These are phyloP conservation scores for Kwoniella pini DNA, from an alignment of 768 basidiomycete genomes.

Conservation along the genomic window DNA sequence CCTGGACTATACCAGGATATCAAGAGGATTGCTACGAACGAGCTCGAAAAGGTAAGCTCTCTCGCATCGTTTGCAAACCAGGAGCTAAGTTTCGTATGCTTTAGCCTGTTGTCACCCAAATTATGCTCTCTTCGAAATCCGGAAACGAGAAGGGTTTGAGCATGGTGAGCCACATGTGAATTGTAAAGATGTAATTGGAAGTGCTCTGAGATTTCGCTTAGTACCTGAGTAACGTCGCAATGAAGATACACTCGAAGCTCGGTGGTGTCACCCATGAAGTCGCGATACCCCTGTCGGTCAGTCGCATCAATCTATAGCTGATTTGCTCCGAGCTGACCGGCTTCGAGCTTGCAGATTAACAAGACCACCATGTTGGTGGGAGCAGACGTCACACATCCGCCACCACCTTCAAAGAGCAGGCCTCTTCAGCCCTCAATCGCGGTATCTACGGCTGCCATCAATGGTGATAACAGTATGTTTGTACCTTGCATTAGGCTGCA, in stretches of 20 bases:
- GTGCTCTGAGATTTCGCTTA: not conserved
- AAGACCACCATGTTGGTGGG: conserved; percentile 43
- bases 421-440: conserved; percentile 40
- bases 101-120: conserved; percentile 47
- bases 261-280: conserved; percentile 50
- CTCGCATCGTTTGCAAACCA: not conserved
- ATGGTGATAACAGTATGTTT: conserved; percentile 36
- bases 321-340: not conserved
- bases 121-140: conserved; percentile 36
- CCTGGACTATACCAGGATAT: not conserved
- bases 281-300: conserved; percentile 11
- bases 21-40: conserved; percentile 4
- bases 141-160: conserved; percentile 28
- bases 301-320: no score
- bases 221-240: conserved; percentile 22
- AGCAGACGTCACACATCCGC: conserved; percentile 44
- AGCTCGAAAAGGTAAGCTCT: conserved; percentile 1
- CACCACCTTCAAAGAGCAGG: conserved; percentile 16
- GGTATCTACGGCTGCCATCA: conserved; percentile 35
- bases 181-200: not conserved
- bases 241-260: conserved; percentile 53
- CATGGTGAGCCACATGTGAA: conserved; percentile 19
- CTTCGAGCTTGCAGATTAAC: conserved; percentile 15
- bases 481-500: conserved; percentile 44
- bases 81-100: not conserved